These are phyloP conservation scores for Isoetes engelmannii DNA, from an alignment of 83 land plant species.

Conservation along the genomic window DNA sequence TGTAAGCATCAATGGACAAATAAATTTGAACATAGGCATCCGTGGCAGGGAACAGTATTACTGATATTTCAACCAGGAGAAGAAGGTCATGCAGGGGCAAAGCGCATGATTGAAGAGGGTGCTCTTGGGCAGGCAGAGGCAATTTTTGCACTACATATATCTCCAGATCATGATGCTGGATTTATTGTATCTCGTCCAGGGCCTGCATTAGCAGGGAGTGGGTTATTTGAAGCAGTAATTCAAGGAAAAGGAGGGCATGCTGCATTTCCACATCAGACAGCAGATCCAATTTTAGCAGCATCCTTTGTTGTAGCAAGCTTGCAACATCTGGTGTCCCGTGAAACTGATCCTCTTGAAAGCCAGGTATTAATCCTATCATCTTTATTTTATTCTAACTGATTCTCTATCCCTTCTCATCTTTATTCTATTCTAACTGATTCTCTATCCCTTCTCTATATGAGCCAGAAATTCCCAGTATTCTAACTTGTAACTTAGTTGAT, in stretches of 20 bases:
- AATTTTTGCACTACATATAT: slow-evolving; percentile 61
- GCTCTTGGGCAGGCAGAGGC: slow-evolving; percentile 53
- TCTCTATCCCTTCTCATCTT: neutral
- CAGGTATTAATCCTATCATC: slow-evolving; percentile 33
- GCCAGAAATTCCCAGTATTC: neutral
- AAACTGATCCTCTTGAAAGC: slow-evolving; percentile 57
- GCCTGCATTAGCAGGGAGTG: slow-evolving; percentile 54
- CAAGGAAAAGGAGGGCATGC: slow-evolving; percentile 82
- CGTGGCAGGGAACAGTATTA: slow-evolving; percentile 66
- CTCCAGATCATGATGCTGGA: slow-evolving; percentile 34
- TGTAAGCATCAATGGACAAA: too few species aligned
- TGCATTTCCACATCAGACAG: slow-evolving; percentile 59
- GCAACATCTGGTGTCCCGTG: slow-evolving; percentile 64
- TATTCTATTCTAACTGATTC: neutral
- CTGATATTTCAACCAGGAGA: slow-evolving; percentile 88
- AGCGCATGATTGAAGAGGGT: slow-evolving; percentile 53
- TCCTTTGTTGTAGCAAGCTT: slow-evolving; percentile 51
- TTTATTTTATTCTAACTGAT: neutral
- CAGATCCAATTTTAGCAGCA: slow-evolving; percentile 59
- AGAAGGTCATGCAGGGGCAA: slow-evolving; percentile 56
- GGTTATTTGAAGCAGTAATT: slow-evolving; percentile 50
- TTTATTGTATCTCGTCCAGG: slow-evolving; percentile 46
- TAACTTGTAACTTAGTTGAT: neutral
- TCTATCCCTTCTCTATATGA: neutral
- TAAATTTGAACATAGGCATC: too few species aligned